Percentiles rank a stretch among this genome's conserved stretches.
Evolutionary conservation across 2,329 filamentous ascomycete genomes (phyloP).

Genomic region (Neofusicoccum ribis): DNA sequence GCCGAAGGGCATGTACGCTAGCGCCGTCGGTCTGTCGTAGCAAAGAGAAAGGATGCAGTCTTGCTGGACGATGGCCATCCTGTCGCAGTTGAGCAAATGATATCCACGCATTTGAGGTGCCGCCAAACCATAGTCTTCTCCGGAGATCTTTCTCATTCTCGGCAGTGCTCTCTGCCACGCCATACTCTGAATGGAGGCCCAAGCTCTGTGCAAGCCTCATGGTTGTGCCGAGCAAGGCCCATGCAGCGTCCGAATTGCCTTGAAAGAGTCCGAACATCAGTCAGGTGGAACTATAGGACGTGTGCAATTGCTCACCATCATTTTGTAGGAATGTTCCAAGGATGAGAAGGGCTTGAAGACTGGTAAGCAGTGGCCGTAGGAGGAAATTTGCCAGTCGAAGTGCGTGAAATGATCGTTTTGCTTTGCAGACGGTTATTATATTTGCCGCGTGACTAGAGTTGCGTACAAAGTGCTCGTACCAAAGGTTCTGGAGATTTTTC

Average conservation of each 20-base stretch:
- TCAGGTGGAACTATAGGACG: too few species aligned
- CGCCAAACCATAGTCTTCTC: too few species aligned
- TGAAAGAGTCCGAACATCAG: not conserved
- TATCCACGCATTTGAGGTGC: too few species aligned
- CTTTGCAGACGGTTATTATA: not conserved
- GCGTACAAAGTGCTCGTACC: not conserved
- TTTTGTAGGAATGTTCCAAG: conserved; percentile 10
- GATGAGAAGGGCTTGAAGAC: conserved; percentile 3
- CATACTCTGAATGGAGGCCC: not conserved
- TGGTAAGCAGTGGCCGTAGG: not conserved
- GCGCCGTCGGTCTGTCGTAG: conserved; percentile 4
- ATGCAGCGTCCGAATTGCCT: conserved; percentile 13
- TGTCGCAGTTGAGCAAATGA: not conserved
- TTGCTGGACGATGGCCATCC: conserved; percentile 12
- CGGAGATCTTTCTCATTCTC: too few species aligned
- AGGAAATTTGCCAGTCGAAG: conserved; percentile 9
- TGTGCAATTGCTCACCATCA: not conserved
- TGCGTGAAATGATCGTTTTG: conserved; percentile 10
- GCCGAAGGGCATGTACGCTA: not conserved
- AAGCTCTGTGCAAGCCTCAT: conserved; percentile 9
- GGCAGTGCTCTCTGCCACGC: not conserved
- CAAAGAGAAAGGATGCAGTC: conserved; percentile 10
- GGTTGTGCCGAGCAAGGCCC: conserved; percentile 3
- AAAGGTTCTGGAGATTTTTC: not conserved
- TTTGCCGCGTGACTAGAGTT: not conserved